These are phyloP conservation scores for Hibiscus tridactylites DNA, from an alignment of 345 rosid species.

Conservation along the genomic window DNA sequence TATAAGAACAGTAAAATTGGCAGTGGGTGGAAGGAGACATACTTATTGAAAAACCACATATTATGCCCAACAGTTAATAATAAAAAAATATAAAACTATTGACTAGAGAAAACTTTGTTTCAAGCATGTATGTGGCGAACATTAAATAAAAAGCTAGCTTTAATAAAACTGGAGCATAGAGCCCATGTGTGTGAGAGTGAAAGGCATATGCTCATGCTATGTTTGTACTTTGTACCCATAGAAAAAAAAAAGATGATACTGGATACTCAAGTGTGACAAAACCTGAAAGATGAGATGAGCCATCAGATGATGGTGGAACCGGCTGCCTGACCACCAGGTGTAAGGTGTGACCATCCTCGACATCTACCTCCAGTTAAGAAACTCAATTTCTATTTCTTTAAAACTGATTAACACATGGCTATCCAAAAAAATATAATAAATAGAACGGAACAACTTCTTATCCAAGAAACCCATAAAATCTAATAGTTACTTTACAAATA, in stretches of 20 bases:
- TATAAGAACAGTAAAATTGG: not conserved
- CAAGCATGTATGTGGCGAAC: not conserved
- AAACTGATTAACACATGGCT: not conserved
- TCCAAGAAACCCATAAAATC: not conserved
- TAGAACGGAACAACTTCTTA: not conserved
- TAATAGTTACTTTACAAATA: not conserved
- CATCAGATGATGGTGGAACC: conserved; percentile 34
- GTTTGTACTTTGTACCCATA: not conserved
- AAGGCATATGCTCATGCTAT: not conserved
- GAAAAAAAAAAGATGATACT: not conserved
- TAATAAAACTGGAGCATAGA: not conserved
- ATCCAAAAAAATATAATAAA: not conserved
- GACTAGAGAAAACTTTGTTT: not conserved
- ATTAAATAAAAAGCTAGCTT: not conserved
- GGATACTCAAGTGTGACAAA: not conserved
- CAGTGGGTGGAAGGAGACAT: not conserved
- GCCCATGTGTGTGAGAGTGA: not conserved
- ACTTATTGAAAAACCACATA: not conserved
- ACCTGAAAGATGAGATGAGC: conserved; percentile 42
- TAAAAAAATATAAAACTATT: not conserved
- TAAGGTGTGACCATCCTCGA: conserved; percentile 82
- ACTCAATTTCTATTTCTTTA: not conserved
- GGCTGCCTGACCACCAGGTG: conserved; percentile 81
- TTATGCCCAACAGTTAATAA: not conserved
- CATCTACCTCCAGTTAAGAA: conserved; percentile 49